phyloP scores from a whole-genome alignment of 331 rosid species.

The Quercus phellos region DNA sequence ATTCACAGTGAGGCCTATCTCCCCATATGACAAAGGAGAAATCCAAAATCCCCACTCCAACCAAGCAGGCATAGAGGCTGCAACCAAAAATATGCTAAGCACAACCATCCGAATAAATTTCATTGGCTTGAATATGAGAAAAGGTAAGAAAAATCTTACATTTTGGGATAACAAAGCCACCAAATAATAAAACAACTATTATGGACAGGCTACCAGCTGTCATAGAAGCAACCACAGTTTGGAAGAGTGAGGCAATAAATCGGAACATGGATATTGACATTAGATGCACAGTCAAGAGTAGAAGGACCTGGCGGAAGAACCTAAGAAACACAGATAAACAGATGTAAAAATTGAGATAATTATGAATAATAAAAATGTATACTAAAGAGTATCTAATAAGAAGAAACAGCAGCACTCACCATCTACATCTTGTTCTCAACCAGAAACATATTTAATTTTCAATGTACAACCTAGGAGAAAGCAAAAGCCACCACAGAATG shows the following conservation, averaged over 20 bases:
- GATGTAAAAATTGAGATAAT: background rate
- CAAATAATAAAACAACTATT: conserved; percentile 51
- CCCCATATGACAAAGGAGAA: conserved; percentile 76
- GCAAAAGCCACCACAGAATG: background rate
- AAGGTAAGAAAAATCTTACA: conserved; percentile 34
- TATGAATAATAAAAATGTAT: background rate
- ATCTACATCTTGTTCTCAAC: background rate
- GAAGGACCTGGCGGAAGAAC: conserved; percentile 65
- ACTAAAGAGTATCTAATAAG: background rate
- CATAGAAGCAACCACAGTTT: conserved; percentile 58
- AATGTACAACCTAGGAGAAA: background rate
- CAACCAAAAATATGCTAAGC: conserved; percentile 22
- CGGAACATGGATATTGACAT: conserved; percentile 73
- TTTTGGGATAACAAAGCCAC: conserved; percentile 71
- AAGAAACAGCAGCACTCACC: background rate
- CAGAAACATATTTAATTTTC: background rate
- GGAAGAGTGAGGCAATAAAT: conserved; percentile 56
- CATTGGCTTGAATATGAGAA: background rate
- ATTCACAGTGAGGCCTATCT: conserved; percentile 63
- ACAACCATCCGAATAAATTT: background rate
- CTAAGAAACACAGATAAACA: conserved; percentile 21
- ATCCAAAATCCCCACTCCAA: conserved; percentile 81
- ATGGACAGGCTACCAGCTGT: conserved; percentile 47
- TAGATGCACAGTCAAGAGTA: conserved; percentile 53
- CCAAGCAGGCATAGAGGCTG: conserved; percentile 81